These are phyloP conservation scores for Penicillium sp. DNA, from an alignment of 2,329 filamentous ascomycete genomes.

Conservation along the genomic window DNA sequence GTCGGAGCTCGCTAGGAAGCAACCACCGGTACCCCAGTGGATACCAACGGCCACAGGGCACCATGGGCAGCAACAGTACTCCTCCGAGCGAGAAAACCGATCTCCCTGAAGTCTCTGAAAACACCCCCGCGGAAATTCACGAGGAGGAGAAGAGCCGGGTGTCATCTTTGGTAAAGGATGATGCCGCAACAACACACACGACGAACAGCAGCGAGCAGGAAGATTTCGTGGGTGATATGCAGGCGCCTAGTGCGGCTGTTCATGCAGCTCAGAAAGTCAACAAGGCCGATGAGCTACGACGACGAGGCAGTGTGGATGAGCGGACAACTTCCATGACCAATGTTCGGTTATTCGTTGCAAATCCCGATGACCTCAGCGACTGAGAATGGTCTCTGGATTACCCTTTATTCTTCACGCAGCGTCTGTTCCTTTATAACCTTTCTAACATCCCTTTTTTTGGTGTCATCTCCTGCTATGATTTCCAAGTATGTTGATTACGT, in stretches of 20 bases:
- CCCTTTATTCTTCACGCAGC: slow-evolving; percentile 10
- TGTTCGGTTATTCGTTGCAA: slow-evolving; percentile 52
- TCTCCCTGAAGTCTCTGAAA: slow-evolving; percentile 48
- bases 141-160: slow-evolving; percentile 33
- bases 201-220: slow-evolving; percentile 47
- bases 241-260: slow-evolving; percentile 46
- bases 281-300: slow-evolving; percentile 49
- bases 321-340: slow-evolving; percentile 53
- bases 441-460: slow-evolving; percentile 5
- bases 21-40: slow-evolving; percentile 52
- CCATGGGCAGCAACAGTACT: slow-evolving; percentile 57
- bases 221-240: slow-evolving; percentile 57
- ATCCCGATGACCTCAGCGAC: slow-evolving; percentile 50
- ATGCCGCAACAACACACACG: slow-evolving; percentile 36
- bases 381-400: slow-evolving; percentile 15
- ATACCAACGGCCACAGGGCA: slow-evolving; percentile 48
- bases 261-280: slow-evolving; percentile 44
- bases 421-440: slow-evolving; percentile 7
- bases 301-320: slow-evolving; percentile 54
- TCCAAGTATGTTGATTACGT: slow-evolving; percentile 12
- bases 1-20: slow-evolving; percentile 60
- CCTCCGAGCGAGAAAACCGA: slow-evolving; percentile 53
- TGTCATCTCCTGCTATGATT: slow-evolving; percentile 22
- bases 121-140: slow-evolving; percentile 34
- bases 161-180: slow-evolving; percentile 31